Base-by-base conservation (phyloP, 805 yeast genomes). In the Jamesozyma spencerorum region DNA sequence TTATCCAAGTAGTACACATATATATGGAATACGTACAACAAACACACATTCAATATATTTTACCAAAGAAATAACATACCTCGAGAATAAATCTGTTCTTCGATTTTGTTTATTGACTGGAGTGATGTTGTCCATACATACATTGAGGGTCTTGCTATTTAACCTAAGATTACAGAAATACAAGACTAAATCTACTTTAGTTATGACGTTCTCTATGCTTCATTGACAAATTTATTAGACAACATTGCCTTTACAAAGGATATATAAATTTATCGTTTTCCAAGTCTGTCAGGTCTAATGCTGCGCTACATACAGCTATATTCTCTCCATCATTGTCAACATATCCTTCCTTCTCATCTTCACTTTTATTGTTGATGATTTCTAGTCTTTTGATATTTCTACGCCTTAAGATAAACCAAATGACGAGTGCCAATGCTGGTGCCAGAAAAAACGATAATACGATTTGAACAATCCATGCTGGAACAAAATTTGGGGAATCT, bases 401-500 rank as follows among this genome's bases (percentile, higher is more conserved):
- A 40, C 50, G 59, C 18, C 51, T 58, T 37, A 77, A 55, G 31
- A 76, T 64, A 42, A 42, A 63, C 63, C 74, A 65, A 31, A 72
- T 71, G 2, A 70, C 58, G 3, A 69, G 38, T 4, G 71, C 62
- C 14, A 71, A 26, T 2, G 61, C 35, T 3, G 81, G 78, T 1
- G 79, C 71, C 10, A 60, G 32, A 30, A 63, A 56, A 51, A 72
- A 75, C 8, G 75, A 65, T n/a, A 73, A 47, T 10, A 74, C 75
- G 37, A 75, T 71, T 50, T 75, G 81, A 10, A 74, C 75, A 39
- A 68, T 61, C 81, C 81, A 70, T 7, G 76, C 71, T 2, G 68
- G 63, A 13, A 54, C 44, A 47, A 64, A 71, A 42, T 68, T 56
- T 36, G 80, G 79, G 6, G 68, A 64, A 46, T 69, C 70, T n/a